Base-by-base conservation (phyloP, 2,329 filamentous ascomycete species). In the Phoma sp. region DNA sequence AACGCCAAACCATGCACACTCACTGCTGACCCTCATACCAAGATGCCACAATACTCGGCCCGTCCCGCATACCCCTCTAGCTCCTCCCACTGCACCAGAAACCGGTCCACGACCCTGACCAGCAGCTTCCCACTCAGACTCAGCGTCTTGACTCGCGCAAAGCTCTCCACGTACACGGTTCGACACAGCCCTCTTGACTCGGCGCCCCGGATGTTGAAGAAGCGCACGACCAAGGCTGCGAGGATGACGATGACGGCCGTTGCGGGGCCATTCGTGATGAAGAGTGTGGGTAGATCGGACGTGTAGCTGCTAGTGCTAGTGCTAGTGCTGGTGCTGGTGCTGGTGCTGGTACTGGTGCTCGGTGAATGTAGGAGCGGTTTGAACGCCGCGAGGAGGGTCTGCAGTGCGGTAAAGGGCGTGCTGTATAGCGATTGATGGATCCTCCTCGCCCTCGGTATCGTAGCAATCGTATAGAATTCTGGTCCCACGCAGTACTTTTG, bases 141-240 rank as follows among this genome's bases (percentile, higher is more conserved):
- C 60, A 98, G 76, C 11, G 85, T 88, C 61, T 83, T 87, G 14
- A 96, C 90, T 14, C 95, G 84, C 2, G 95, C 93, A 88, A 93
- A 97, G 17, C 90, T 95, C 80, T 99, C 95, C 23, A 97, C 84
- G 72, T 95, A 99, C 12, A 98, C 80, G 9, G 90, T 87, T 58
- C 86, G 85, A 78, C 93, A 87, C 59, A 83, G 83, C 23, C 80
- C 76, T 17, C 78, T 72, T 7, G 67, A 68, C 30, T 74, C 59
- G 26, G 66, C 73, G 9, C 76, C 74, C 42, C 61, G 56, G 5
- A 75, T 42, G 53, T 80, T 67, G 54, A 82, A 78, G 65, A 85
- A 80, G n/a, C 83, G 80, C 43, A 90, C 66, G 12, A 86, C 40
- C 2, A 84, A 74, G 1, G 80, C 78, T 0, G 85, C 84, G 2